These are phyloP conservation scores for Rhodotorula sp. DNA, from an alignment of 1,284 basidiomycete species.

Conservation along the genomic window DNA sequence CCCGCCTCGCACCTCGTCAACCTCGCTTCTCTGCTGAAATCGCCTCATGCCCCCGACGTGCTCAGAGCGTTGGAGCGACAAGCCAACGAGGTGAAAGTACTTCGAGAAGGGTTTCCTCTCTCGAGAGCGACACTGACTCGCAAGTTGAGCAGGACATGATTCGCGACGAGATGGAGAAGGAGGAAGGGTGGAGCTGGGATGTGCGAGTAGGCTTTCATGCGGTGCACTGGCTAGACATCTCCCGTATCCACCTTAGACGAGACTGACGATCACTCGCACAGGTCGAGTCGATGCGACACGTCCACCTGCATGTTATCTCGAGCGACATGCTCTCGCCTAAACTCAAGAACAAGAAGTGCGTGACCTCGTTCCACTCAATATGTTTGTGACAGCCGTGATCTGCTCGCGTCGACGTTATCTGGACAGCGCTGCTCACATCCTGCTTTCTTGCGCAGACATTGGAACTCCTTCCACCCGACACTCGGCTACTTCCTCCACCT, in stretches of 20 bases:
- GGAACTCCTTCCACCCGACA: slow-evolving; percentile 87
- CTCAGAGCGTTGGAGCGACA: slow-evolving; percentile 60
- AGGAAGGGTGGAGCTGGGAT: slow-evolving; percentile 75
- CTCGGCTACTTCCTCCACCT: slow-evolving; percentile 82
- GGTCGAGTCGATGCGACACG: slow-evolving; percentile 62
- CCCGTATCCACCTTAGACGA: background rate
- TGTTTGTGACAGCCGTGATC: no score
- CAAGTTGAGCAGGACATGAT: slow-evolving; percentile 23
- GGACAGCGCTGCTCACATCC: background rate
- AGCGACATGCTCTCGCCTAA: slow-evolving; percentile 65
- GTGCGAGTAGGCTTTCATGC: slow-evolving; percentile 84
- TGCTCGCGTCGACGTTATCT: background rate
- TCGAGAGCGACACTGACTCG: background rate
- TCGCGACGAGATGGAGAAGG: slow-evolving; percentile 70
- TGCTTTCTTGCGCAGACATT: slow-evolving; percentile 59
- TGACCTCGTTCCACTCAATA: no score
- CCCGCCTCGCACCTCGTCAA: slow-evolving; percentile 55
- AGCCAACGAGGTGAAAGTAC: slow-evolving; percentile 56
- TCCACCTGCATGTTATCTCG: slow-evolving; percentile 85
- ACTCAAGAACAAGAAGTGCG: slow-evolving; percentile 73
- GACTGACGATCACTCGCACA: background rate
- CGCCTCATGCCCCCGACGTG: slow-evolving; percentile 59
- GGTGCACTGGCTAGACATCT: slow-evolving; percentile 23
- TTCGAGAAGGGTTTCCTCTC: background rate
- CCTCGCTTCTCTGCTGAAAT: slow-evolving; percentile 62